Conservation (phyloP, 2,329 filamentous ascomycete genomes). For the Lithohypha guttulata region DNA sequence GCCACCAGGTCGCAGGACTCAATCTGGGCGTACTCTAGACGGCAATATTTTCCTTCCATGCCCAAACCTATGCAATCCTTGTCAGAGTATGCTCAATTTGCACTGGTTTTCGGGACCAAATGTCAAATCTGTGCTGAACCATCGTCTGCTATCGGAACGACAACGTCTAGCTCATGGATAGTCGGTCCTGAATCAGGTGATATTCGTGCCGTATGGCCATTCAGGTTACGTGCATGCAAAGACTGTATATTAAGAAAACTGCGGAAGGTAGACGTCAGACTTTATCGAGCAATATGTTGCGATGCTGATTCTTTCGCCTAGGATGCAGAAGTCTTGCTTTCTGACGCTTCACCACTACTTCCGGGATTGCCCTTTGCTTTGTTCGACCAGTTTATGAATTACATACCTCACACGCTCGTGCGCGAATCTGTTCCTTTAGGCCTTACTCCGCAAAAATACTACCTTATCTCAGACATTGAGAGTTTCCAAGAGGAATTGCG, state of each 20-base stretch:
- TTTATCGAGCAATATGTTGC: constrained; percentile 1
- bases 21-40: constrained; percentile 62
- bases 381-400: constrained; percentile 50
- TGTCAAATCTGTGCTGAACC: constrained; percentile 59
- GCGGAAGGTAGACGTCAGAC: constrained; percentile 48
- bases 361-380: constrained; percentile 61
- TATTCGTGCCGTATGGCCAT: constrained; percentile 59
- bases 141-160: constrained; percentile 12
- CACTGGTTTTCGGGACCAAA: constrained; percentile 48
- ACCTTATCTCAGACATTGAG: constrained; percentile 49
- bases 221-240: constrained; percentile 56
- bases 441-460: constrained; percentile 52
- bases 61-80: constrained; percentile 55
- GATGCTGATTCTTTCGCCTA: constrained; percentile 30
- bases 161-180: constrained; percentile 39
- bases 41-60: constrained; percentile 53
- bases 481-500: constrained; percentile 42
- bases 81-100: constrained; percentile 68
- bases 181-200: constrained; percentile 52
- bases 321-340: constrained; percentile 61
- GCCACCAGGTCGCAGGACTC: constrained; percentile 45
- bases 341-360: constrained; percentile 51
- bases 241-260: constrained; percentile 51
- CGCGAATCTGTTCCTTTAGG: constrained; percentile 31
- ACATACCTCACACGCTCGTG: constrained; percentile 47